Evolutionary conservation across 495 filamentous ascomycete species (phyloP).

Genomic region (Xylaria scruposa): DNA sequence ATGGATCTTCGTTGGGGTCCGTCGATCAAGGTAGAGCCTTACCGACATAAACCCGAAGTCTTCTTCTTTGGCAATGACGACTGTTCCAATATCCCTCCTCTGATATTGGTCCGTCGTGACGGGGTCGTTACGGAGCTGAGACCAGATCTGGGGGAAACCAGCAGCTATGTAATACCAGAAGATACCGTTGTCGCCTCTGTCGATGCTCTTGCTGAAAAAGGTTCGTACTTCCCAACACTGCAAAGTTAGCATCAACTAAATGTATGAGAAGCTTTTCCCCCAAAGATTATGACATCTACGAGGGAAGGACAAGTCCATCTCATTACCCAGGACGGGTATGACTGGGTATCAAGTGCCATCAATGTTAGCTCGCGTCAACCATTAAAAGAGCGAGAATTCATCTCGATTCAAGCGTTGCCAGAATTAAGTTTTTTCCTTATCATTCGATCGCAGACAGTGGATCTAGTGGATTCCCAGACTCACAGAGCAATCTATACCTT

Average conservation of each 20-base stretch:
- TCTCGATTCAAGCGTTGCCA: slow-evolving; percentile 41
- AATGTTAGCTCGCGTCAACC: slow-evolving; percentile 19
- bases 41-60: slow-evolving; percentile 59
- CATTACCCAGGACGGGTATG: slow-evolving; percentile 44
- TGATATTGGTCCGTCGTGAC: slow-evolving; percentile 64
- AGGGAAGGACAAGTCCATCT: slow-evolving; percentile 51
- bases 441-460: slow-evolving; percentile 54
- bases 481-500: slow-evolving; percentile 62
- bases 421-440: slow-evolving; percentile 57
- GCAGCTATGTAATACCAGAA: slow-evolving; percentile 50
- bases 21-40: slow-evolving; percentile 54
- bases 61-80: slow-evolving; percentile 61
- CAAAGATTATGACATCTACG: slow-evolving; percentile 41
- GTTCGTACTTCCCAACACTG: slow-evolving; percentile 34
- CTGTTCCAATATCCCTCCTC: slow-evolving; percentile 42
- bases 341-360: slow-evolving; percentile 48
- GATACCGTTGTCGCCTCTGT: slow-evolving; percentile 52
- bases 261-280: slow-evolving; percentile 33
- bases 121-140: slow-evolving; percentile 62
- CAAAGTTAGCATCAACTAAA: slow-evolving; percentile 27
- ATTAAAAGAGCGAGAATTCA: slow-evolving; percentile 33
- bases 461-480: slow-evolving; percentile 59
- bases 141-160: slow-evolving; percentile 37
- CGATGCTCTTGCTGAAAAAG: slow-evolving; percentile 48
- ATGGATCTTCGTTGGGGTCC: slow-evolving; percentile 57